These are phyloP conservation scores for Diaporthe citrichinensis DNA, from an alignment of 2,329 filamentous ascomycete genomes.

Conservation along the genomic window DNA sequence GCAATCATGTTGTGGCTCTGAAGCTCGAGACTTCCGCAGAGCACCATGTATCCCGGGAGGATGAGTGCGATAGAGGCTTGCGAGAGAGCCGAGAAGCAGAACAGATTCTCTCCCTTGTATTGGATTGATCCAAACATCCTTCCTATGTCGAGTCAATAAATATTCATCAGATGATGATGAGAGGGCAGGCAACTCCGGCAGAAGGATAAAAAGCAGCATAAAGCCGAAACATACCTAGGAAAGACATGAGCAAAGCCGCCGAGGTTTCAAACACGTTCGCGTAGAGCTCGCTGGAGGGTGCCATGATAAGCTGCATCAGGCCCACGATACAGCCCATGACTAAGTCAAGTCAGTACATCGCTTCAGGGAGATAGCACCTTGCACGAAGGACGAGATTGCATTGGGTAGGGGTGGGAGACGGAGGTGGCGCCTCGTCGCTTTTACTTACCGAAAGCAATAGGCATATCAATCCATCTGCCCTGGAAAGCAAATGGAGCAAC, in stretches of 20 bases:
- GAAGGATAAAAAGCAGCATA: neutral
- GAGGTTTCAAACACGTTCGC: conserved; percentile 62
- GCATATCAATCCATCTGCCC: conserved; percentile 82
- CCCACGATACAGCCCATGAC: conserved; percentile 82
- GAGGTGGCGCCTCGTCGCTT: too few relatives aligned
- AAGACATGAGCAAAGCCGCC: conserved; percentile 74
- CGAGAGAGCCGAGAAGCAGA: conserved; percentile 80
- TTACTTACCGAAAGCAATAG: conserved; percentile 72
- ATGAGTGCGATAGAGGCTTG: conserved; percentile 84
- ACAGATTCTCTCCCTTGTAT: conserved; percentile 62
- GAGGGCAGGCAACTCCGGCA: neutral
- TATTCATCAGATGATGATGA: neutral
- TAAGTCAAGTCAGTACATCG: neutral
- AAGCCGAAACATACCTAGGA: conserved; percentile 74
- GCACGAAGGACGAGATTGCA: neutral
- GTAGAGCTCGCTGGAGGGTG: conserved; percentile 77
- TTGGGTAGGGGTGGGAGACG: neutral
- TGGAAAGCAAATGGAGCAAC: conserved; percentile 87
- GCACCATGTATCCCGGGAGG: conserved; percentile 79
- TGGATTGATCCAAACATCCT: conserved; percentile 77
- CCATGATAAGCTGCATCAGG: conserved; percentile 79
- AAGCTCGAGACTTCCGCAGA: conserved; percentile 70
- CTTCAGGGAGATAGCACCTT: too few relatives aligned
- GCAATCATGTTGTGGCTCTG: conserved; percentile 79
- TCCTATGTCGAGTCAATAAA: conserved; percentile 49